Evolutionary conservation across 306 rosid genomes (phyloP).

Genomic region (Neltuma alba): DNA sequence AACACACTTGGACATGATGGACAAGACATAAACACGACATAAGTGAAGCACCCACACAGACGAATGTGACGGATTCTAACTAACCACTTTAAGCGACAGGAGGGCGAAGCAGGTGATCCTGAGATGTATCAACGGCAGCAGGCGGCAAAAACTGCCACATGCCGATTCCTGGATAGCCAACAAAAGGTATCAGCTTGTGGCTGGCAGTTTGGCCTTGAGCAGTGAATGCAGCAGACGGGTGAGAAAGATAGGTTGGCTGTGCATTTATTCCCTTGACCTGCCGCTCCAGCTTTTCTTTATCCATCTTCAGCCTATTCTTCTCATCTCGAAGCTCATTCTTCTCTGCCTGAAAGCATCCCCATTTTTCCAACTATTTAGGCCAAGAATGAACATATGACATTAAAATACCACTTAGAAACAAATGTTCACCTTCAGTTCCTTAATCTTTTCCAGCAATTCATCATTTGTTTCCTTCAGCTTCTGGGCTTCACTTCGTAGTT

Average conservation of each 20-base stretch:
- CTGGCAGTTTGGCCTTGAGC: slow-evolving; percentile 59
- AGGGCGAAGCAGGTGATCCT: slow-evolving; percentile 88
- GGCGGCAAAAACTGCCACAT: slow-evolving; percentile 98
- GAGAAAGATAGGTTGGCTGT: slow-evolving; percentile 63
- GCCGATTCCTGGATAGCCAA: slow-evolving; percentile 83
- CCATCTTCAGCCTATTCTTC: slow-evolving; percentile 85
- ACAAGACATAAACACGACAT: slow-evolving; percentile 23
- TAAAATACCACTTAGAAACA: slow-evolving; percentile 8
- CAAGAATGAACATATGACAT: neutral
- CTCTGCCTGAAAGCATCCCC: slow-evolving; percentile 57
- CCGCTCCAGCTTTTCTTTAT: slow-evolving; percentile 71
- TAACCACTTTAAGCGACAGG: slow-evolving; percentile 81
- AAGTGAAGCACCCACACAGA: slow-evolving; percentile 27
- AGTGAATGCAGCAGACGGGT: slow-evolving; percentile 48
- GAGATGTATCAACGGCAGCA: slow-evolving; percentile 79
- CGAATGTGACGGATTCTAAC: slow-evolving; percentile 36
- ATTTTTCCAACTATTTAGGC: neutral
- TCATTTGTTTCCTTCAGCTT: slow-evolving; percentile 65
- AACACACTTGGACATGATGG: slow-evolving; percentile 34
- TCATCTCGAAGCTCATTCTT: slow-evolving; percentile 94
- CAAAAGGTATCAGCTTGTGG: slow-evolving; percentile 76
- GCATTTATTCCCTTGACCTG: slow-evolving; percentile 52
- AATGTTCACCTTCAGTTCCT: slow-evolving; percentile 72
- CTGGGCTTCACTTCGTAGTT: slow-evolving; percentile 68
- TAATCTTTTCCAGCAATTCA: slow-evolving; percentile 63